These are phyloP conservation scores for Aspergillus pseudoviridinutans DNA, from an alignment of 2,329 filamentous ascomycete genomes.

Conservation along the genomic window DNA sequence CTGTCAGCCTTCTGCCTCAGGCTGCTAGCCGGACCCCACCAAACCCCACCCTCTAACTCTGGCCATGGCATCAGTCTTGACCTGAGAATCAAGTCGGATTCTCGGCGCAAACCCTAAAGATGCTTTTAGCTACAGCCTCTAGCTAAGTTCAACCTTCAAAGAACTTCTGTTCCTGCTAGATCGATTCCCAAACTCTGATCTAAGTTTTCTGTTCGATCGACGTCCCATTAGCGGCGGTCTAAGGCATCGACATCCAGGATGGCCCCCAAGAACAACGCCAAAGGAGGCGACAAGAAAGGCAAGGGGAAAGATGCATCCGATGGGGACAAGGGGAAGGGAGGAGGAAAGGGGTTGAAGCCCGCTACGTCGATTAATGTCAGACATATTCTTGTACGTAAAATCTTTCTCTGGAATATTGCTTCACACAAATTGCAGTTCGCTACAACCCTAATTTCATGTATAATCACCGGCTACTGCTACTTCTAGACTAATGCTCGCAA, in stretches of 20 bases:
- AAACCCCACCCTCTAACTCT: neutral
- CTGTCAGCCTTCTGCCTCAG: constrained; percentile 1
- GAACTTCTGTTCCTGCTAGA: neutral
- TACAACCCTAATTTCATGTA: neutral
- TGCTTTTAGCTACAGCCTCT: neutral
- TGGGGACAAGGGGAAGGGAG: constrained; percentile 21
- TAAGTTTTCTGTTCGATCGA: neutral
- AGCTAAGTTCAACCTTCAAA: neutral
- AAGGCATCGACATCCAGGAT: constrained; percentile 19
- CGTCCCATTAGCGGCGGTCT: neutral
- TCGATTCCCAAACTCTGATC: neutral
- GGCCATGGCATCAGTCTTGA: neutral
- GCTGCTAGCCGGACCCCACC: neutral
- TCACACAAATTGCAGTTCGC: neutral
- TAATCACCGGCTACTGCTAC: neutral
- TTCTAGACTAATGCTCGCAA: neutral
- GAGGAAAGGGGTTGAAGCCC: constrained; percentile 47
- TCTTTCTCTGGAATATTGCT: constrained; percentile 2
- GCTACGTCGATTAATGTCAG: constrained; percentile 62
- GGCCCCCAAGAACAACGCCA: constrained; percentile 43
- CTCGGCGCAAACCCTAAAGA: neutral
- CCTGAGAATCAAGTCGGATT: neutral
- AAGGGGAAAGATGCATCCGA: constrained; percentile 38
- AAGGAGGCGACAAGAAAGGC: constrained; percentile 35
- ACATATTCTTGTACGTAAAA: constrained; percentile 54